A percentile compares a stretch with the other conserved stretches of the same genome.
These are phyloP conservation scores for Stachybotrys elegans DNA, from an alignment of 2,329 filamentous ascomycete genomes.

Conservation along the genomic window DNA sequence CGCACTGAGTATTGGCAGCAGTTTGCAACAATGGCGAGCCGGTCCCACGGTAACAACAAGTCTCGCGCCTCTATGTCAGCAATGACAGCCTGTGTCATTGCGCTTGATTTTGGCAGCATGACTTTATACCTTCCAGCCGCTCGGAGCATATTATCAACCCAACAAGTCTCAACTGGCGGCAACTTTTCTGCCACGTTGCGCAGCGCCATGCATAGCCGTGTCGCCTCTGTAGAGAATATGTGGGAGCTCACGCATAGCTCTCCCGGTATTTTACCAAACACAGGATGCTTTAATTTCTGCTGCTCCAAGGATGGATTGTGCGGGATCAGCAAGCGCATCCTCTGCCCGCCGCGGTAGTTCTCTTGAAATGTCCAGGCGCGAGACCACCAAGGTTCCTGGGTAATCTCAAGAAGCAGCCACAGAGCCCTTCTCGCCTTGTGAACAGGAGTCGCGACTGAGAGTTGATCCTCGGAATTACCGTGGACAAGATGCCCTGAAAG, in stretches of 20 bases:
- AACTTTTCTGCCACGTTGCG: neutral
- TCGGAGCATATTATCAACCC: slow-evolving; percentile 7
- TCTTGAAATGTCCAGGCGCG: slow-evolving; percentile 28
- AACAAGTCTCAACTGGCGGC: slow-evolving; percentile 2
- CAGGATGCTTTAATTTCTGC: slow-evolving; percentile 11
- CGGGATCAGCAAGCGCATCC: slow-evolving; percentile 22
- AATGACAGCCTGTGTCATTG: slow-evolving; percentile 20
- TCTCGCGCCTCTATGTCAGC: slow-evolving; percentile 17
- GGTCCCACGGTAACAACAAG: slow-evolving; percentile 18
- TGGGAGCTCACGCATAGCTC: slow-evolving; percentile 19
- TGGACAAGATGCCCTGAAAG: slow-evolving; percentile 14
- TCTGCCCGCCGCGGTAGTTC: slow-evolving; percentile 21
- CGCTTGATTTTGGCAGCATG: slow-evolving; percentile 11
- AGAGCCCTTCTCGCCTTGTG: slow-evolving; percentile 12
- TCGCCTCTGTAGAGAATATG: slow-evolving; percentile 15
- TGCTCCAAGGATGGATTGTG: slow-evolving; percentile 13
- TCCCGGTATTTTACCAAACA: slow-evolving; percentile 13
- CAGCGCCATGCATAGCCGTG: slow-evolving; percentile 18
- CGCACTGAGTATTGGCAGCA: slow-evolving; percentile 24
- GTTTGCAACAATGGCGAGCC: slow-evolving; percentile 24
- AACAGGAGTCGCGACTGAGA: slow-evolving; percentile 4
- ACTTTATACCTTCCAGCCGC: slow-evolving; percentile 21
- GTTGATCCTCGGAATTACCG: slow-evolving; percentile 5
- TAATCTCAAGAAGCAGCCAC: slow-evolving; percentile 17
- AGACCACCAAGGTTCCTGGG: slow-evolving; percentile 21